Evolutionary conservation across 2,329 filamentous ascomycete genomes (phyloP), one percentile per base, ranked within the genome.

Genomic region (Gyromitra esculenta): DNA sequence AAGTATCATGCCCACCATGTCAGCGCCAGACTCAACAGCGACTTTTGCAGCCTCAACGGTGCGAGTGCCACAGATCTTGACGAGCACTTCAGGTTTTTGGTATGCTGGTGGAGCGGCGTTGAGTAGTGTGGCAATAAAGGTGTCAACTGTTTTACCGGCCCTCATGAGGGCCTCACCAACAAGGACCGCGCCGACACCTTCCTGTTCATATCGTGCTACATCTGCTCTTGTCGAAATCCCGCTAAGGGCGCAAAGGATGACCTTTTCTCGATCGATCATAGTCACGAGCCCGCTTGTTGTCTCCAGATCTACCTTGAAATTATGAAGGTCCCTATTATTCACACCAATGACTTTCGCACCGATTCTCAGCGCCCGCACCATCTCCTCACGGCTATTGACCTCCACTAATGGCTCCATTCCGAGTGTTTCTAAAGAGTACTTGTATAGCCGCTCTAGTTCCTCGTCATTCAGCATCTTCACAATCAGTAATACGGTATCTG

Each of bases 401-500:
- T 99, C 96, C 1, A 99, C 96, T 39, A 99, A 85, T 43, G 96
- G 96, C 84, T 99, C 96, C 96, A 99, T 99, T 18, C 94, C 95
- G 1, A 99, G 87, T 1, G 91, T 94, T 43, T 77, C 56, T 56
- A 90, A 87, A 0, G 94, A 97, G 85, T 98, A 99, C 73, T 90
- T 87, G 86, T 97, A 99, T 9, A 99, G 86, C 57, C 89, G 87
- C 75, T 90, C 89, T 41, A 99, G 87, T 2, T 92, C 87, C 37
- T 89, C 89, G 35, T 88, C 85, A 76, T 95, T 91, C 9, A 99
- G 89, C 96, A 99, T 99, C 86, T 99, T 99, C 66, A 99, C 96
- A 80, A 99, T 99, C 21, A 99, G 88, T 35, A 99, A 87, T 18
- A 99, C 91, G 0, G 95, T 97, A 83, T 99, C 95, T 6, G 96